Base-by-base conservation (phyloP, 768 basidiomycete species). In the Fistulinella prunicolor region DNA sequence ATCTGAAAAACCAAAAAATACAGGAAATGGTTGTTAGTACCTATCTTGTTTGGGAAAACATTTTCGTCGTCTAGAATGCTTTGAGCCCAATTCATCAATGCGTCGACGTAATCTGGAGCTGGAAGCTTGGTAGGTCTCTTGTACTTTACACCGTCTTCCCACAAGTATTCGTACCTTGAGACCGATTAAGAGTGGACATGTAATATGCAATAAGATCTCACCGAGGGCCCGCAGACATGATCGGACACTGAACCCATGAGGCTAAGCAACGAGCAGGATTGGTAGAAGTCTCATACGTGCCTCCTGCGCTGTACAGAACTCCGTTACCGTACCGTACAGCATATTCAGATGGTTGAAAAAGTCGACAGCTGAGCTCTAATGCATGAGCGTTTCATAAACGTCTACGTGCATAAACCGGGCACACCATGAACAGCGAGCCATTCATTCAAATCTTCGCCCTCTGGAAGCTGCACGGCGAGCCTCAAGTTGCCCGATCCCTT, bases 281-380 rank as follows among this genome's bases (percentile, higher is more conserved):
- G 30, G 38, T 28, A 21, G 38, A 38, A 23, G 37, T 37, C 43
- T 4, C 16, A 22, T 28, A 64, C 77, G 58, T 61, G 89, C 94
- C 79, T 96, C 93, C 63, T 94, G 83, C 9, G 86, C 79, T 16
- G 90, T 97, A 68, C 96, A 99, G 64, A 98, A 98, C 70, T 99
- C 96, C 2, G 96, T 96, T 20, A 99, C 84, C 9, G 94, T 96
- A 10, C 95, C 96, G 61, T 98, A 99, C 17, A 99, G 74, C 96
- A 99, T 99, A 67, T 99, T 99, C 55, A 99, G 71, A 64, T 99
- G 96, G 64, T 98, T 99, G 78, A 98, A 99, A 73, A 99, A 99
- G 68, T 99, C 96, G 51, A 98, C 95, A 24, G 93, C 96, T 99
- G 58, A 16, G 41, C 38, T n/a, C 43, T 13, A 32, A 41, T 6